Evolutionary conservation across 257 asterid genomes (phyloP).

Genomic region (Solanum gandarillasii): DNA sequence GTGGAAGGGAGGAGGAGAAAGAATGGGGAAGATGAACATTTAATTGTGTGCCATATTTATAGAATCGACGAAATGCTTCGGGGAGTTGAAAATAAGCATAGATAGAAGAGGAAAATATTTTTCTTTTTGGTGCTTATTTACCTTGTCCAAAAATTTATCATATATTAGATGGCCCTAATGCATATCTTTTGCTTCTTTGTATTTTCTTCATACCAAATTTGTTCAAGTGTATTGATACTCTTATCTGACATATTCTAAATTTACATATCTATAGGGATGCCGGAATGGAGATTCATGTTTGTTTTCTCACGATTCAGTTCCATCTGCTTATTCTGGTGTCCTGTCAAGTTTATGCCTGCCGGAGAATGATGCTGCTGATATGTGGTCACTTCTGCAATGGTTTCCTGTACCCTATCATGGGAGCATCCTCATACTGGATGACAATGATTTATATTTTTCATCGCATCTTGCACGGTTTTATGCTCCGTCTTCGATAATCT

Average conservation of each 20-base stretch:
- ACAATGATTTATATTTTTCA: constrained; percentile 55
- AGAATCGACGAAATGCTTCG: not conserved
- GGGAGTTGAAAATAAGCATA: not conserved
- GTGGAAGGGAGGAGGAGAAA: not conserved
- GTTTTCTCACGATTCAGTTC: constrained; percentile 63
- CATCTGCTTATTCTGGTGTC: constrained; percentile 15
- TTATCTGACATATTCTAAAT: not conserved
- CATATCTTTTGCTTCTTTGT: not conserved
- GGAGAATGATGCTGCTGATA: constrained; percentile 34
- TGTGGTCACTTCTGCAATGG: constrained; percentile 35
- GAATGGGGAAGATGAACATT: not conserved
- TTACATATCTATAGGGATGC: constrained; percentile 66
- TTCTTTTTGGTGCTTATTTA: not conserved
- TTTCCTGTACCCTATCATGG: constrained; percentile 51
- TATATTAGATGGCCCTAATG: not conserved
- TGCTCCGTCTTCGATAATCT: constrained; percentile 41
- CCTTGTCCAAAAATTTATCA: not conserved
- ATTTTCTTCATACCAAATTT: not conserved
- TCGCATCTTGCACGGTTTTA: constrained; percentile 32
- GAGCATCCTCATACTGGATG: constrained; percentile 54
- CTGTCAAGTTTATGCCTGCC: constrained; percentile 31
- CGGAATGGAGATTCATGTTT: constrained; percentile 65
- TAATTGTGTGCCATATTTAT: too few relatives aligned
- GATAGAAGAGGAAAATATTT: not conserved
- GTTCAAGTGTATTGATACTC: not conserved